A percentile compares a stretch with the other conserved stretches of the same genome.
These are phyloP conservation scores for Kregervanrija pseudodelftensis DNA, from an alignment of 805 yeast genomes.

Conservation along the genomic window DNA sequence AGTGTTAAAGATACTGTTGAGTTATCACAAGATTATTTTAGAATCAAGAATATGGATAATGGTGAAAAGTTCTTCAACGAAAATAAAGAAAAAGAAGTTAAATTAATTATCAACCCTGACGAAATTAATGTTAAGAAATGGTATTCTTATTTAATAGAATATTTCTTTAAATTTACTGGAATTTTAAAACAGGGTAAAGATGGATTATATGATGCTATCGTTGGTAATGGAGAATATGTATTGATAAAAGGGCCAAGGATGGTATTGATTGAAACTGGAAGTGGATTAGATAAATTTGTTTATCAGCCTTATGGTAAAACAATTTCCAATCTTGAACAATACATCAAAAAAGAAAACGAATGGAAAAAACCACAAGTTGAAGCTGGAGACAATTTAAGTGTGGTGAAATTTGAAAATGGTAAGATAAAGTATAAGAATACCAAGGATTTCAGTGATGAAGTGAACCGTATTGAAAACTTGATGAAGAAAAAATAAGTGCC, in stretches of 20 bases:
- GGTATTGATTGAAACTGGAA: conserved; percentile 39
- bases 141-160: neutral
- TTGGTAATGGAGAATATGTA: conserved; percentile 38
- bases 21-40: conserved; percentile 22
- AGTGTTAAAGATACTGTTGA: conserved; percentile 44
- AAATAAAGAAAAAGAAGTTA: neutral
- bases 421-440: conserved; percentile 39
- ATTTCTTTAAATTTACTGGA: neutral
- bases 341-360: conserved; percentile 13
- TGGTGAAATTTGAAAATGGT: conserved; percentile 37
- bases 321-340: conserved; percentile 13
- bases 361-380: conserved; percentile 16
- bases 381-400: conserved; percentile 40
- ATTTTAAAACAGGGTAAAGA: neutral
- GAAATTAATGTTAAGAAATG: neutral
- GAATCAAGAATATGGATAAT: conserved; percentile 11
- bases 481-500: conserved; percentile 5
- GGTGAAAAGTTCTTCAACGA: conserved; percentile 4
- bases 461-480: conserved; percentile 24
- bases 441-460: conserved; percentile 32
- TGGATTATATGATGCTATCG: conserved; percentile 11
- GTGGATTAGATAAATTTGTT: conserved; percentile 22
- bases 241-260: conserved; percentile 50
- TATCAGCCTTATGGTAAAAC: too few species aligned
- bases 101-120: neutral